A percentile compares a stretch with the other conserved stretches of the same genome.
These are phyloP conservation scores for Singerocomus inundabilis DNA, from an alignment of 1,284 basidiomycete genomes.

Conservation along the genomic window DNA sequence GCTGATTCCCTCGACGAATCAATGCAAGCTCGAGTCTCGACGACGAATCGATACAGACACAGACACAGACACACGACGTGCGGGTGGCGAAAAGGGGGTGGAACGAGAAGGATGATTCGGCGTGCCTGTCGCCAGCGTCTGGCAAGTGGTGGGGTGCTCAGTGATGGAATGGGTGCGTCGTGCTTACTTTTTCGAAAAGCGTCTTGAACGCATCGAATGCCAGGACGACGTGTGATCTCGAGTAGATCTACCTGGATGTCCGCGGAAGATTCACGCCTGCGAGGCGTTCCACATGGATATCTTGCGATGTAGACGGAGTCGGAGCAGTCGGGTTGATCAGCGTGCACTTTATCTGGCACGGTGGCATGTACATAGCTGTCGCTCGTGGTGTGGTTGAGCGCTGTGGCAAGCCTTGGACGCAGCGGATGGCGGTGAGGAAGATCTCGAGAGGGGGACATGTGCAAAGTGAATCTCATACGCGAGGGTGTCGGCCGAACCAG, in stretches of 20 bases:
- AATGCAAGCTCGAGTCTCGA: slow-evolving; percentile 5
- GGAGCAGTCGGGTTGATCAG: slow-evolving; percentile 30
- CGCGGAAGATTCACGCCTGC: slow-evolving; percentile 33
- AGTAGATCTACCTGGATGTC: slow-evolving; percentile 31
- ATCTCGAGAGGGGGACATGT: slow-evolving; percentile 16
- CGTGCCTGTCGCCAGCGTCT: slow-evolving; percentile 15
- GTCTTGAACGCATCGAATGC: slow-evolving; percentile 22
- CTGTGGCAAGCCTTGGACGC: too few species aligned
- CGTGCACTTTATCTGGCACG: slow-evolving; percentile 23
- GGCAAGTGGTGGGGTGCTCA: slow-evolving; percentile 4
- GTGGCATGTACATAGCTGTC: too few species aligned
- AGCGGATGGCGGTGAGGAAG: slow-evolving; percentile 33
- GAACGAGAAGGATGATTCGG: slow-evolving; percentile 21
- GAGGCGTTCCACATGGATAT: slow-evolving; percentile 32
- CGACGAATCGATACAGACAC: slow-evolving; percentile 12
- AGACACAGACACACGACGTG: too few species aligned
- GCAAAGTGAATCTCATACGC: slow-evolving; percentile 35
- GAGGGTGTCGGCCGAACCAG: slow-evolving; percentile 11
- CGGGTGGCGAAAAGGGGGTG: slow-evolving; percentile 34
- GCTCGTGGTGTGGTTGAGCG: too few species aligned
- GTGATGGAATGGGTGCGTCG: slow-evolving; percentile 8
- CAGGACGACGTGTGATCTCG: slow-evolving; percentile 29
- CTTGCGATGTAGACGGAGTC: slow-evolving; percentile 34
- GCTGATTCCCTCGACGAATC: slow-evolving; percentile 8
- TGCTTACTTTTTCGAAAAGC: slow-evolving; percentile 32